A percentile compares a stretch with the other conserved stretches of the same genome.
These are phyloP conservation scores for Maudiozyma pseudohumilis DNA, from an alignment of 805 yeast genomes.

Conservation along the genomic window DNA sequence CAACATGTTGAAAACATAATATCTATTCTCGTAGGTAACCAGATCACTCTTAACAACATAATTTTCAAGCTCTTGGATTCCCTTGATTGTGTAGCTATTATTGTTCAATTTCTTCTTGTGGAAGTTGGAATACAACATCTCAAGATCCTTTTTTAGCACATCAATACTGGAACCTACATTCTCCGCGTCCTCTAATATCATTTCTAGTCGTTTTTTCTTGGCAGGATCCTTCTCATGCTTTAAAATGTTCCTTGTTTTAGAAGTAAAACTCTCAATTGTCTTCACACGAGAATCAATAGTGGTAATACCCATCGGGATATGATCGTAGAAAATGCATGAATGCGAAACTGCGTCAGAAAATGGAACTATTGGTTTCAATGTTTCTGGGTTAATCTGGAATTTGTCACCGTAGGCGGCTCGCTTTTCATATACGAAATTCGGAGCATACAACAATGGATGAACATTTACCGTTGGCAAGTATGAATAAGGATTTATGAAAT, in stretches of 20 bases:
- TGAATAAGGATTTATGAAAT: conserved; percentile 31
- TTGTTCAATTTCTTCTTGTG: background rate
- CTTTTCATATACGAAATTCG: conserved; percentile 59
- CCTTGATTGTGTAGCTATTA: conserved; percentile 4
- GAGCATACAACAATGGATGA: conserved; percentile 55
- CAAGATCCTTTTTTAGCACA: conserved; percentile 16
- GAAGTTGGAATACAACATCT: conserved; percentile 6
- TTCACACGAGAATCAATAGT: conserved; percentile 16
- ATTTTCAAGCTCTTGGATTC: conserved; percentile 16
- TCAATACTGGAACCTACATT: conserved; percentile 12
- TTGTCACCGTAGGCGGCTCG: conserved; percentile 44
- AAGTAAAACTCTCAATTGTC: conserved; percentile 32
- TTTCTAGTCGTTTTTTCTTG: conserved; percentile 12
- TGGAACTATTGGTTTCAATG: conserved; percentile 31
- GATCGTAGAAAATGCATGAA: conserved; percentile 39
- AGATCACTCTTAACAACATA: conserved; percentile 1
- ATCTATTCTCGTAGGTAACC: conserved; percentile 40
- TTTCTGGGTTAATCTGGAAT: conserved; percentile 32
- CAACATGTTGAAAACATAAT: conserved; percentile 60
- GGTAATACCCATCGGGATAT: conserved; percentile 15
- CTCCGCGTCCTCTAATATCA: conserved; percentile 8
- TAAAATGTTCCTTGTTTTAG: conserved; percentile 35
- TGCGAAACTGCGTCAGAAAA: conserved; percentile 52
- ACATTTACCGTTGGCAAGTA: conserved; percentile 38
- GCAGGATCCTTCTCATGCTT: conserved; percentile 11